phyloP scores from a whole-genome alignment of 2,329 filamentous ascomycete species.

The Exophiala aquamarina region DNA sequence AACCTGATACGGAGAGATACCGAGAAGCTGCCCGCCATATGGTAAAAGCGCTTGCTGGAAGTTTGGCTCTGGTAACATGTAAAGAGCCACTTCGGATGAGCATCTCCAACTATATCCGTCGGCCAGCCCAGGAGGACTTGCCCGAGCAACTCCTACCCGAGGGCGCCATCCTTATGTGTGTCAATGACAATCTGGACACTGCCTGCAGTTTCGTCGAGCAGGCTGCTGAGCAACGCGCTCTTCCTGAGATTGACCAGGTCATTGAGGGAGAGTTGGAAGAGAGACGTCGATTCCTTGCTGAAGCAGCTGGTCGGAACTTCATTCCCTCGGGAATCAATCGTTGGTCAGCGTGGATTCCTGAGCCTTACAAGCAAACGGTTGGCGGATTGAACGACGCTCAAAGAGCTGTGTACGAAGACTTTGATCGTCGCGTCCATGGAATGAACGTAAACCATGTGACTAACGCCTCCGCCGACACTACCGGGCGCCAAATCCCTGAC shows the following conservation, averaged over 20 bases:
- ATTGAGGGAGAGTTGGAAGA: constrained; percentile 78
- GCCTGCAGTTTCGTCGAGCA: constrained; percentile 94
- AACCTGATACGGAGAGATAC: constrained; percentile 83
- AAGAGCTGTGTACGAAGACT: constrained; percentile 94
- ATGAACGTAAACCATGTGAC: constrained; percentile 53
- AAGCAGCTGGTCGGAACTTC: constrained; percentile 24
- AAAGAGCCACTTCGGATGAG: constrained; percentile 96
- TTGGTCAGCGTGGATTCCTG: constrained; percentile 91
- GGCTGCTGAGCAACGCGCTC: constrained; percentile 87
- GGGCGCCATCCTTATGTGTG: constrained; percentile 95
- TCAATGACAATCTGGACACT: constrained; percentile 93
- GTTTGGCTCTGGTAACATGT: constrained; percentile 92
- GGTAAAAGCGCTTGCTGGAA: constrained; percentile 92
- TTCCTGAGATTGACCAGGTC: constrained; percentile 93
- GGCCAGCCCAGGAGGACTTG: constrained; percentile 60
- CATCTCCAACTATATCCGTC: constrained; percentile 95
- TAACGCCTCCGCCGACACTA: constrained; percentile 57
- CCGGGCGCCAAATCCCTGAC: constrained; percentile 60
- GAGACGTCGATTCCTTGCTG: constrained; percentile 76
- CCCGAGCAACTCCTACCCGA: constrained; percentile 72
- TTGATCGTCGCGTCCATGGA: constrained; percentile 80
- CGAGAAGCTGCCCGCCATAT: constrained; percentile 86
- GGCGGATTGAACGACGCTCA: constrained; percentile 86
- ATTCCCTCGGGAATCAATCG: constrained; percentile 65
- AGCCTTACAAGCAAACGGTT: constrained; percentile 84